A percentile compares a stretch with the other conserved stretches of the same genome.
Evolutionary conservation across 768 basidiomycete species (phyloP).

Genomic region (Leucosporidium yakuticum): DNA sequence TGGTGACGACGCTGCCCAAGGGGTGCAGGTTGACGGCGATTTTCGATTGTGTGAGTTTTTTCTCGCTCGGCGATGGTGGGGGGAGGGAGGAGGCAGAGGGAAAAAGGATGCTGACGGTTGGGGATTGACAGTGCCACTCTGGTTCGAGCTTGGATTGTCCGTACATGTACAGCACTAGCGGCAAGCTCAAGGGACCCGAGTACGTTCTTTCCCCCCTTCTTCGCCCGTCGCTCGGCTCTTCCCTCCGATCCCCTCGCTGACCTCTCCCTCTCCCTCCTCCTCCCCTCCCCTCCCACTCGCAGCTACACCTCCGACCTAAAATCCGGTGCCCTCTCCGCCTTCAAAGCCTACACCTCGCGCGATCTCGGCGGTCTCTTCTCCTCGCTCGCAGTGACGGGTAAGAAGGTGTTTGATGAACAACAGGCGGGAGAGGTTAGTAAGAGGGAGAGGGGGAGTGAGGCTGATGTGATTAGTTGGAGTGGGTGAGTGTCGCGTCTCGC

Average conservation of each 20-base stretch:
- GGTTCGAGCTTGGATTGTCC: constrained; percentile 66
- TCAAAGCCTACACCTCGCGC: constrained; percentile 66
- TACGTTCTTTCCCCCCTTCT: constrained; percentile 1
- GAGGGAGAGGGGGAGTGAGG: constrained; percentile 36
- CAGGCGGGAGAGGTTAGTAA: constrained; percentile 56
- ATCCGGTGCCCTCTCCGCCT: constrained; percentile 71
- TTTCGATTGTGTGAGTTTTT: too few relatives aligned
- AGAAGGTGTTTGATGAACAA: constrained; percentile 61
- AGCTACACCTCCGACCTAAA: constrained; percentile 65
- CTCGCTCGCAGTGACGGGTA: constrained; percentile 66
- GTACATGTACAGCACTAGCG: constrained; percentile 41
- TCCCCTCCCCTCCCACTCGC: neutral
- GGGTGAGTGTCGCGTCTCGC: too few relatives aligned
- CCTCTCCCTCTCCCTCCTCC: too few relatives aligned
- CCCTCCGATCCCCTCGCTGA: neutral
- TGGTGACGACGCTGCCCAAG: too few relatives aligned
- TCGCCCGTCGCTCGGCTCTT: too few relatives aligned
- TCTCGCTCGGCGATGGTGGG: too few relatives aligned
- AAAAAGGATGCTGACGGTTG: too few relatives aligned
- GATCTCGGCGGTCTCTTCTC: constrained; percentile 74
- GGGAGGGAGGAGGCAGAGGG: too few relatives aligned
- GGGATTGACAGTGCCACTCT: constrained; percentile 62
- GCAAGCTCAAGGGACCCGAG: constrained; percentile 40
- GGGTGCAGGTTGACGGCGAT: too few relatives aligned
- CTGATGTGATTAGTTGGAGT: too few relatives aligned